Percentiles rank a stretch among this genome's conserved stretches.
These are phyloP conservation scores for Telfairia occidentalis DNA, from an alignment of 331 rosid genomes.

Conservation along the genomic window DNA sequence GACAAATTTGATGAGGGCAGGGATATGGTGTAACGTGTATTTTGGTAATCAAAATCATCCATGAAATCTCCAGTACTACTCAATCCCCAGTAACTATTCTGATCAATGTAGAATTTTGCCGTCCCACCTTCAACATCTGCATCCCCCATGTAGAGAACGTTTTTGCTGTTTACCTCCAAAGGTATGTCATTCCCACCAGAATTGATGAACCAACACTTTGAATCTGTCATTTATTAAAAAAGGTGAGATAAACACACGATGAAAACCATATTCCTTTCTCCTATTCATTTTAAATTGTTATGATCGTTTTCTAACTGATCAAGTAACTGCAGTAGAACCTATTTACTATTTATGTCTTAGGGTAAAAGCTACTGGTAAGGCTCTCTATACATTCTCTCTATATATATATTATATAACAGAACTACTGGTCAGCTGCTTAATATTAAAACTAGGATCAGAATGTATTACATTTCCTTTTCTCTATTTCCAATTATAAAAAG, in stretches of 20 bases:
- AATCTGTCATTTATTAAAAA: constrained; percentile 45
- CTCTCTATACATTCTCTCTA: neutral
- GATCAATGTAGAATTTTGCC: constrained; percentile 30
- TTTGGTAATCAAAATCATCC: constrained; percentile 57
- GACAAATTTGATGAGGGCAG: constrained; percentile 33
- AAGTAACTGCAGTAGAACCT: neutral
- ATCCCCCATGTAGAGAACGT: constrained; percentile 45
- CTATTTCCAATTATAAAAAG: neutral
- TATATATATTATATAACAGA: neutral
- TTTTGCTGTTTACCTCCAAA: constrained; percentile 25
- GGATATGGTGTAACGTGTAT: constrained; percentile 36
- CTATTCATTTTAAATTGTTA: neutral
- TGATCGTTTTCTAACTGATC: neutral
- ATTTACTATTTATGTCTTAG: neutral
- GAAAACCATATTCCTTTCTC: neutral
- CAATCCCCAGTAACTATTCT: constrained; percentile 50
- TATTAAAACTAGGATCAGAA: neutral
- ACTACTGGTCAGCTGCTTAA: neutral
- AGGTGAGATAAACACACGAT: neutral
- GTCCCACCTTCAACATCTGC: constrained; percentile 47
- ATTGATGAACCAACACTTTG: constrained; percentile 60
- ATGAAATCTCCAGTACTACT: constrained; percentile 90
- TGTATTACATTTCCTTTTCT: neutral
- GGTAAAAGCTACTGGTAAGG: neutral
- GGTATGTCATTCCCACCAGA: constrained; percentile 58